Evolutionary conservation across 2,329 filamentous ascomycete genomes (phyloP).

Genomic region (Ceratocystis cubensis): DNA sequence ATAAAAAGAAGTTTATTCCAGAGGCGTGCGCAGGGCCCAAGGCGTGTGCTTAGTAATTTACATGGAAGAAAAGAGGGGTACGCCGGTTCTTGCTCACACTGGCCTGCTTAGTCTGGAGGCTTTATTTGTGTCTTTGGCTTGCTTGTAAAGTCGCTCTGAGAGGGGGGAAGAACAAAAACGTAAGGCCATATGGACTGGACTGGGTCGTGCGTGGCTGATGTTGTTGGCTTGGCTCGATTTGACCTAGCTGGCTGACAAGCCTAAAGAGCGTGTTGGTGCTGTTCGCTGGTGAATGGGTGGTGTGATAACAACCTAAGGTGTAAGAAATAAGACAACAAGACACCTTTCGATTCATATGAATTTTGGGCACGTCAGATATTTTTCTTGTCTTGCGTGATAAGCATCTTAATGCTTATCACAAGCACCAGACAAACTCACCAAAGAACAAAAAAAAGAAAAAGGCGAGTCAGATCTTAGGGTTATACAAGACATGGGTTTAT

Average conservation of each 20-base stretch:
- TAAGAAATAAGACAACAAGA: slow-evolving; percentile 7
- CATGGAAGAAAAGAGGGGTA: not conserved
- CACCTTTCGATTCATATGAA: not conserved
- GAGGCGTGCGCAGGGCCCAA: not conserved
- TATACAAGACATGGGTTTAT: slow-evolving; percentile 7
- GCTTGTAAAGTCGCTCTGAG: not conserved
- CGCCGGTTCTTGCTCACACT: not conserved
- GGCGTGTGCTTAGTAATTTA: not conserved
- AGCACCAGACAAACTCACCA: not conserved
- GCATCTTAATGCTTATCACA: slow-evolving; percentile 3
- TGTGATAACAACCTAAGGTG: not conserved
- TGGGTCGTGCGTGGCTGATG: not conserved
- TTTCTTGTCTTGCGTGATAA: not conserved
- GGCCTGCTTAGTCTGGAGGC: not conserved
- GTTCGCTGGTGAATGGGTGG: not conserved
- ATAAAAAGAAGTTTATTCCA: not conserved
- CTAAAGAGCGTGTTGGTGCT: not conserved
- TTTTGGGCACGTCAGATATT: not conserved
- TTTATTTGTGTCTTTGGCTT: not conserved
- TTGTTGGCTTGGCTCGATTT: not conserved
- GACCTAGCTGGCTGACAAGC: not conserved
- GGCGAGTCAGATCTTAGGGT: slow-evolving; percentile 1
- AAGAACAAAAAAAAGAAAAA: not conserved
- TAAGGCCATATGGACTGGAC: too few species aligned
- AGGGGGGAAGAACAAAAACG: too few species aligned